Evolutionary conservation across 2,329 filamentous ascomycete species (phyloP), one percentile per base, ranked within the genome.

Genomic region (Verticillium nonalfalfae): DNA sequence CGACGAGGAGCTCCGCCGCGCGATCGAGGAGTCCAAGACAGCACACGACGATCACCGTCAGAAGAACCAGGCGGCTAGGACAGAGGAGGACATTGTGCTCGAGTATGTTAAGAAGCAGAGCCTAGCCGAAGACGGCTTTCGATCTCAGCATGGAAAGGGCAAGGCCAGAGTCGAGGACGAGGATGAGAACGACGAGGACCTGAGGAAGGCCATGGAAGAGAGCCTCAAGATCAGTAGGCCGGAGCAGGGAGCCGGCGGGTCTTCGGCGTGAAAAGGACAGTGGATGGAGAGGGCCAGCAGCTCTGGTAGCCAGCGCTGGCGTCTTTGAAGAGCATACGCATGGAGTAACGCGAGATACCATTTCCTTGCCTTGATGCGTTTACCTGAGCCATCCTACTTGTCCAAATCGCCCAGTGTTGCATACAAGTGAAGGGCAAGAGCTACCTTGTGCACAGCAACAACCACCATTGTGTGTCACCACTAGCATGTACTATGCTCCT

Each of bases 61-160:
- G 54, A 74, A 76, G 4, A 74, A 78, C 39, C 71, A 73, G 57
- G 74, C 71, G 40, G 72, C 76, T 60, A 79, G 74, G 68, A 84
- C 80, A 0, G 90, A 93, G 69, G 89, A 93, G 70, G 85, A 91
- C 61, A 85, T 90, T 62, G 84, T 93, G 9, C 73, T 93, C 70
- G 89, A 92, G 68, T 92, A 91, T 72, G 82, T 92, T 50, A 90
- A 89, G 79, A 89, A 87, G 76, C 89, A 93, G 76, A 92, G 89
- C 71, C 70, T 91, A 52, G 80, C 84, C 0, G 90, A 94, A 74
- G 87, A 87, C 66, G 80, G 87, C 70, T 79, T 72, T 57, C 73
- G 77, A 11, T 66, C 71, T 59, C 67, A 70, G 38, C 65, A 68
- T 58, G 62, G 68, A 10, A 75, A 76, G 67, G 74, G 70, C 4